phyloP scores from a whole-genome alignment of 768 basidiomycete genomes.

The Mrakia blollopis region DNA sequence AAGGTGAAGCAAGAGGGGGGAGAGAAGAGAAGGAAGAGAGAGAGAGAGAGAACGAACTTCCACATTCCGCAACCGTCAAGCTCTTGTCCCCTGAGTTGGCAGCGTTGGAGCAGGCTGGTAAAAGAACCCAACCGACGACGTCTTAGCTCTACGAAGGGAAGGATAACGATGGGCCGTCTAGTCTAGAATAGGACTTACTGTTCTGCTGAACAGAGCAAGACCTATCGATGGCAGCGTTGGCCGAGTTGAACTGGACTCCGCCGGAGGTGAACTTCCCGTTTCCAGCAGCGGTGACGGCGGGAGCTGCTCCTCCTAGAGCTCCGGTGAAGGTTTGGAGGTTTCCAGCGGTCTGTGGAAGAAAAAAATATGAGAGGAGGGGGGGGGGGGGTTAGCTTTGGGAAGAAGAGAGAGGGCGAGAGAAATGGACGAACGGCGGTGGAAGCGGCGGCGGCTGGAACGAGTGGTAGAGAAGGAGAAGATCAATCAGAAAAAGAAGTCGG shows the following conservation, averaged over 20 bases:
- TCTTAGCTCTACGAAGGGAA: too few species aligned
- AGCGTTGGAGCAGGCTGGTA: background rate
- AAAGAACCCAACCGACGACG: too few species aligned
- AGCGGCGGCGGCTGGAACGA: too few species aligned
- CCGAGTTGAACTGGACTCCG: background rate
- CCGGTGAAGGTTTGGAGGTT: constrained; percentile 13
- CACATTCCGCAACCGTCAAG: background rate
- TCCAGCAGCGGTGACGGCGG: background rate
- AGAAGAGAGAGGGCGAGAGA: too few species aligned
- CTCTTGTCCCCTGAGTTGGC: background rate
- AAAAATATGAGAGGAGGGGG: background rate
- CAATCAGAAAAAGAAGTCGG: too few species aligned
- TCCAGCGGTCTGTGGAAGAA: background rate
- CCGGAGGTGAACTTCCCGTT: background rate
- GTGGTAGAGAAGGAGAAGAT: too few species aligned
- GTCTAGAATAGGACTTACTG: background rate
- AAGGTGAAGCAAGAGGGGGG: background rate
- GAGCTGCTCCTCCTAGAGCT: constrained; percentile 4
- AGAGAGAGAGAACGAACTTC: background rate
- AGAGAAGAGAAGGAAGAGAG: too few species aligned
- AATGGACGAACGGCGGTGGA: too few species aligned
- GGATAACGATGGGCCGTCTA: too few species aligned
- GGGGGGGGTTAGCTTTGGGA: too few species aligned
- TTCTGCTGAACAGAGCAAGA: background rate
- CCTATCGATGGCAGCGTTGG: background rate